Evolutionary conservation across 768 basidiomycete genomes (phyloP).

Genomic region (Kwoniella botswanensis): DNA sequence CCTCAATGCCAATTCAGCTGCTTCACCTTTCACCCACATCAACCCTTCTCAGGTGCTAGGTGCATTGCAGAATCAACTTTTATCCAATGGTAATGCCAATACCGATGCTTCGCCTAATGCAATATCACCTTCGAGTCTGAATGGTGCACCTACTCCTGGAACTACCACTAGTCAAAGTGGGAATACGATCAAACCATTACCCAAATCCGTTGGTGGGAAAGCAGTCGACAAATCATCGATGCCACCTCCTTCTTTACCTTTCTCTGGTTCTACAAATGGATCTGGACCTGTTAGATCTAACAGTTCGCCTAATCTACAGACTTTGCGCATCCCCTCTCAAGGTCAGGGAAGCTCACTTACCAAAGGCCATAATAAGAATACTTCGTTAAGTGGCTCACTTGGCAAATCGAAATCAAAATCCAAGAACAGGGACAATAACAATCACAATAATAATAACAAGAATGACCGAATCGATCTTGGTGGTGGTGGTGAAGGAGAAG

Average conservation of each 20-base stretch:
- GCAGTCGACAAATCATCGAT: constrained; percentile 18
- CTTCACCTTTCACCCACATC: constrained; percentile 62
- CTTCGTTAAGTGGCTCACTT: constrained; percentile 18
- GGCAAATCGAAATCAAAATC: neutral
- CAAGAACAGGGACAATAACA: too few relatives aligned
- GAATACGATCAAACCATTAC: constrained; percentile 45
- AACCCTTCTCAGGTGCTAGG: constrained; percentile 85
- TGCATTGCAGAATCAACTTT: constrained; percentile 43
- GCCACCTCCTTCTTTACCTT: constrained; percentile 23
- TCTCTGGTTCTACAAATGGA: neutral
- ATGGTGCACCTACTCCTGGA: constrained; percentile 23
- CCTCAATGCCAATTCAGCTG: constrained; percentile 54
- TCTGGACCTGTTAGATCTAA: constrained; percentile 45
- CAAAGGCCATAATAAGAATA: constrained; percentile 29
- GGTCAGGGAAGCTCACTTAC: neutral
- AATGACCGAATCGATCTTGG: too few relatives aligned
- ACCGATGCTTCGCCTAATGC: constrained; percentile 67
- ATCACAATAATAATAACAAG: too few relatives aligned
- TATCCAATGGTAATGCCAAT: constrained; percentile 49
- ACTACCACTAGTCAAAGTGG: constrained; percentile 3
- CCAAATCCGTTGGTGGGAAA: constrained; percentile 50
- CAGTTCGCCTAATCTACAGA: constrained; percentile 52
- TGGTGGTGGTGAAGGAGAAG: neutral
- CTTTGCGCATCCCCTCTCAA: constrained; percentile 31
- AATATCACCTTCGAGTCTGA: constrained; percentile 29